Base-by-base conservation (phyloP, 1,139 yeast species). In the Wickerhamiella pararugosa region DNA sequence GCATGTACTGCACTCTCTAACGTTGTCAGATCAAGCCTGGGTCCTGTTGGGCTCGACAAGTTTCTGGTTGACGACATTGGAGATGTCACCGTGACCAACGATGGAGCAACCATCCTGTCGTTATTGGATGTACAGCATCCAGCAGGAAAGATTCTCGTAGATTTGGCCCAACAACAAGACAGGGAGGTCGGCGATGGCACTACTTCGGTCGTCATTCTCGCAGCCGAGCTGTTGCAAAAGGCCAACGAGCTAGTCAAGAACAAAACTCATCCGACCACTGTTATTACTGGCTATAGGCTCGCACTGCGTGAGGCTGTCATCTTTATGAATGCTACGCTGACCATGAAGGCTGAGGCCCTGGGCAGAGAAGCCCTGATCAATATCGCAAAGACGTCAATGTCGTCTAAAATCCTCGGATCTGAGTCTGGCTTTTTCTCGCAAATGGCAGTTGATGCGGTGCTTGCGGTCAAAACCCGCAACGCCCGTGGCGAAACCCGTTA, bases 61-160 rank as follows among this genome's bases (percentile, higher is more conserved):
- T 90, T 92, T 96, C 71, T 92, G 47, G 99, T 92, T 40, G 99
- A 92, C 63, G 98, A 92, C 59, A 92, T 92, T 64, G 98, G 98
- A 48, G 99, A 92, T 64, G 97, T 92, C 40, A 87, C 96, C 5
- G 97, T 92, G 43, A 92, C 99, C 42, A 92, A 92, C 60, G 99
- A 92, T 62, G 99, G 99, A 50, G 98, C 99, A 44, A 92, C 98
- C 6, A 92, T 92, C 52, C 69, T 92, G 50, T 73, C 90, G 7
- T 66, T 92, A 47, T 70, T 92, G 51, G 98, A 92, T 59, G 97
- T 92, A 43, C 96, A 92, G 63, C 99, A 92, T 61, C 99, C 99
- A 31, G 98, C 98, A 0, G 98, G 98, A 25, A 86, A 84, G 65
- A 90, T 92, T 52, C 69, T 92, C 49, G 98, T 92, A 39, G 98